Evolutionary conservation across 225 moss, liverwort and hornwort genomes (phyloP), one percentile per base, ranked within the genome.

Genomic region (Bryoerythrophyllum caledonicum): DNA sequence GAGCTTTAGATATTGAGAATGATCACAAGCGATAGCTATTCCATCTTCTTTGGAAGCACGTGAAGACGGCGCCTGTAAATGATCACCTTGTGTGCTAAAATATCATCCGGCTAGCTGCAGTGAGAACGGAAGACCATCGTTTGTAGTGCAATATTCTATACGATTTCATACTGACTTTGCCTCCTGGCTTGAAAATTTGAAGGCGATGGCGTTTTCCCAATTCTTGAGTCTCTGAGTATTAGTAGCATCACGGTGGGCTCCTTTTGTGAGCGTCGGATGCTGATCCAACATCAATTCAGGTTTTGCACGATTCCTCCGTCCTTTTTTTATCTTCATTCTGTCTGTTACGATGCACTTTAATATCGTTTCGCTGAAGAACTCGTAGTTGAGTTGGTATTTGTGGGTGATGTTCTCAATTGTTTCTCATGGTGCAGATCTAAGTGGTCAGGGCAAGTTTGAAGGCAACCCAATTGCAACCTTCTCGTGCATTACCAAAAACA

Each of bases 1-100:
- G 51, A 46, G 70, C 48, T 57, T 35, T 27, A 63, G 57, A 46
- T 48, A 60, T 54, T 67, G 61, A 77, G 26, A 54, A 66, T 21
- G 65, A 53, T 16, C 3, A n/a, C 14, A 17, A 53, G 44, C 34
- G 68, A 40, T 17, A 12, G 21, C 28, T 19, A 23, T 28, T 28
- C 0, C 30, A 54, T 69, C 15, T 54, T 4, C 14, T 61, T 28
- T 51, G 21, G 68, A 52, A 32, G 17, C 30, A 62, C 0, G 0
- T 12, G 43, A 13, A 20, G 25, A 23, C 3, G 11, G 37, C 9
- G 17, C 8, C 38, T 40, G 7, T 48, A 27, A 58, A 35, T 12
- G 21, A 21, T 60, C 20, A 43, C n/a, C 8, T 3, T 53, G 14
- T 0, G 54, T 62, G 28, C 64, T 63, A 19, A 7, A 28, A 19